A percentile compares a stretch with the other conserved stretches of the same genome.
Conservation (phyloP, 129 eudicot genomes). For the Lonicera japonica region DNA sequence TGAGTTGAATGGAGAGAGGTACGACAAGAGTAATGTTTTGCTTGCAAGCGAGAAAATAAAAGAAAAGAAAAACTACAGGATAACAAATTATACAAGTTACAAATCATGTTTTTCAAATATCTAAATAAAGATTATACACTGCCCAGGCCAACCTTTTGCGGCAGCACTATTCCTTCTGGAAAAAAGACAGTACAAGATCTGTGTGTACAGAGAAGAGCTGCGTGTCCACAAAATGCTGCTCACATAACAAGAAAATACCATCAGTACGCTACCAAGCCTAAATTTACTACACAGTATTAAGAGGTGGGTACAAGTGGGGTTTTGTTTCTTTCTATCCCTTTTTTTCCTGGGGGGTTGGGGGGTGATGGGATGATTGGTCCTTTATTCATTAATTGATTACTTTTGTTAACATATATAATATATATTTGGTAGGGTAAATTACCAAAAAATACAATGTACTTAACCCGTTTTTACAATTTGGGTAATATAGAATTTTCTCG, state of each 20-base stretch:
- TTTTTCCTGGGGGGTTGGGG: too few relatives aligned
- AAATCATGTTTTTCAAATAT: slow-evolving; percentile 32
- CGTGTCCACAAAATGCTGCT: slow-evolving; percentile 87
- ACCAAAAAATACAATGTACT: too few relatives aligned
- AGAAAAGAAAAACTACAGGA: slow-evolving; percentile 5
- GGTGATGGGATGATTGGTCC: too few relatives aligned
- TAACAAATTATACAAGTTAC: slow-evolving; percentile 16
- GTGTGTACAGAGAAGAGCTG: slow-evolving; percentile 99
- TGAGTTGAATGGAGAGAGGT: slow-evolving; percentile 9
- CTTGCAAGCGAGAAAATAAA: neutral
- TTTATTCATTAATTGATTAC: too few relatives aligned
- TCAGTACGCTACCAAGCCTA: too few relatives aligned
- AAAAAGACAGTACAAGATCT: slow-evolving; percentile 85
- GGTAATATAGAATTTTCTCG: too few relatives aligned
- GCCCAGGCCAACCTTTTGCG: slow-evolving; percentile 25
- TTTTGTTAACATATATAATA: too few relatives aligned
- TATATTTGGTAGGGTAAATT: too few relatives aligned
- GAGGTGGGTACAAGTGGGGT: too few relatives aligned
- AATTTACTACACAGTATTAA: too few relatives aligned
- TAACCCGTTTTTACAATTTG: too few relatives aligned
- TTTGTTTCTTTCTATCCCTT: too few relatives aligned
- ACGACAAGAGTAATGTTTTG: slow-evolving; percentile 1
- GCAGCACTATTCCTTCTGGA: slow-evolving; percentile 77
- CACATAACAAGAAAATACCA: slow-evolving; percentile 2
- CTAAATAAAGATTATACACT: slow-evolving; percentile 23